phyloP scores from a whole-genome alignment of 2,329 filamentous ascomycete species.

The Tolypocladium amazonense region DNA sequence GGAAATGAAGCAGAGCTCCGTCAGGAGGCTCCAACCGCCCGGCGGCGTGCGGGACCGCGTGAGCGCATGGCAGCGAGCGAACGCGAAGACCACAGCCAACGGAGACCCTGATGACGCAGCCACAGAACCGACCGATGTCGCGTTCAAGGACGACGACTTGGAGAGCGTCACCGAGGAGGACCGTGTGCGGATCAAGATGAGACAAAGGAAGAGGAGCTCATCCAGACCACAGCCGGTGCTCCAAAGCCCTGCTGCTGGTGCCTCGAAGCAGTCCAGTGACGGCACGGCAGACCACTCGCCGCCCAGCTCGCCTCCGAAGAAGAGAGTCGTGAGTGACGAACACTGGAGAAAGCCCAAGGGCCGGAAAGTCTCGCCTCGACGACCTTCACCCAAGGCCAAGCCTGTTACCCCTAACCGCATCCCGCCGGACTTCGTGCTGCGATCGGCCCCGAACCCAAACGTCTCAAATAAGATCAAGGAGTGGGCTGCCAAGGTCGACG shows the following conservation, averaged over 20 bases:
- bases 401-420: slow-evolving; percentile 22
- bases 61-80: slow-evolving; percentile 73
- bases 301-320: slow-evolving; percentile 58
- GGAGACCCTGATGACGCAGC: slow-evolving; percentile 40
- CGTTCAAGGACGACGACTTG: slow-evolving; percentile 44
- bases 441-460: slow-evolving; percentile 41
- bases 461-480: slow-evolving; percentile 50
- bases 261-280: slow-evolving; percentile 9
- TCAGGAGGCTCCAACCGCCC: slow-evolving; percentile 48
- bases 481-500: slow-evolving; percentile 48
- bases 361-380: slow-evolving; percentile 36
- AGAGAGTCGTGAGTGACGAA: slow-evolving; percentile 85
- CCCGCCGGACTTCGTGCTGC: slow-evolving; percentile 48
- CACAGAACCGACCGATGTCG: slow-evolving; percentile 51
- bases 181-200: slow-evolving; percentile 44
- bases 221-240: slow-evolving; percentile 17
- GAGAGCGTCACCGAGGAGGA: slow-evolving; percentile 52
- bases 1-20: slow-evolving; percentile 49
- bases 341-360: slow-evolving; percentile 66
- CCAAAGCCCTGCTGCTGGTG: slow-evolving; percentile 6
- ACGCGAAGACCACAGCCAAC: slow-evolving; percentile 50
- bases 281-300: slow-evolving; percentile 12
- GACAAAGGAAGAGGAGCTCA: slow-evolving; percentile 30
- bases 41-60: slow-evolving; percentile 69
- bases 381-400: slow-evolving; percentile 24